Evolutionary conservation across 768 basidiomycete genomes (phyloP).

Genomic region (Tulasnella calospora): DNA sequence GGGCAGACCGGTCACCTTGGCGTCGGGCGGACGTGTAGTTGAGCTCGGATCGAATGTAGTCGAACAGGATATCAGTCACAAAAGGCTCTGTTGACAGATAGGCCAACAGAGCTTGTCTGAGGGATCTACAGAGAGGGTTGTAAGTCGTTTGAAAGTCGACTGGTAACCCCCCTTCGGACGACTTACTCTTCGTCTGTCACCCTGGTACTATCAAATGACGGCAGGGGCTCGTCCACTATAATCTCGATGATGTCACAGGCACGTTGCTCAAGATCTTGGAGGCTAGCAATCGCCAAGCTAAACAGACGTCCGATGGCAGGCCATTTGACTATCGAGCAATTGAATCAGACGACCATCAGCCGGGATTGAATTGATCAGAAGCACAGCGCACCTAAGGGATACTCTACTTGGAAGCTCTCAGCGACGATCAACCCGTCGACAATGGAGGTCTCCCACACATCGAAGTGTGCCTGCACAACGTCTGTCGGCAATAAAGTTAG

Average conservation of each 20-base stretch:
- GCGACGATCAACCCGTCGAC: conserved; percentile 2
- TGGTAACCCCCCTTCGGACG: background rate
- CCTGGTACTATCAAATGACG: background rate
- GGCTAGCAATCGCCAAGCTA: background rate
- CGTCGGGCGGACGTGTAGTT: no score
- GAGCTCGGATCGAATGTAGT: background rate
- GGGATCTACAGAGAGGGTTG: background rate
- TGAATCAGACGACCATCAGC: background rate
- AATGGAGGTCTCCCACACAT: background rate
- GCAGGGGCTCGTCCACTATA: background rate
- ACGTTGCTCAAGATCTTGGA: background rate
- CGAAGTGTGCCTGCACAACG: background rate
- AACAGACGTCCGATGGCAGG: conserved; percentile 4
- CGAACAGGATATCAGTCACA: background rate
- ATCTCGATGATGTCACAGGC: background rate
- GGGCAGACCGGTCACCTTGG: background rate
- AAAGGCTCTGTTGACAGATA: background rate
- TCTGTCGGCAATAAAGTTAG: background rate
- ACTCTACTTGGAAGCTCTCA: background rate
- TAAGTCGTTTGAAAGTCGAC: background rate
- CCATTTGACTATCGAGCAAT: conserved; percentile 6
- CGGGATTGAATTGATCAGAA: background rate
- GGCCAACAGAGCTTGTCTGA: background rate
- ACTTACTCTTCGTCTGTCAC: conserved; percentile 11
- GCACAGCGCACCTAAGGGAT: background rate